Conservation (phyloP, 1,139 yeast genomes). For the Nakaseomyces nivariensis region DNA sequence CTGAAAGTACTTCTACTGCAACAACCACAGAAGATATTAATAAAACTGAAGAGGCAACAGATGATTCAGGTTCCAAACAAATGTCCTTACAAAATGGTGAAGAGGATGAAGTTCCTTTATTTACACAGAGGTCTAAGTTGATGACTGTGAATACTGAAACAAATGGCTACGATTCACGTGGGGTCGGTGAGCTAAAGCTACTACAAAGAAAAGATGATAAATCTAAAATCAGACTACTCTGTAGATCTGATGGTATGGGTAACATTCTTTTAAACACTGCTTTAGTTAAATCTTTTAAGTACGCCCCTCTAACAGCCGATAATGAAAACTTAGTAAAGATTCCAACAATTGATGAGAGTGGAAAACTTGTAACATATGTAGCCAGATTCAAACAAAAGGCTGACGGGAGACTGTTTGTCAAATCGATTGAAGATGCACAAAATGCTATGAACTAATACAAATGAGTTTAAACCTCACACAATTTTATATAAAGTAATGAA, state of each 20-base stretch:
- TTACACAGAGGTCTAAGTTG: conserved; percentile 62
- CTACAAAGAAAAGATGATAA: conserved; percentile 47
- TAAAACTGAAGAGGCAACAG: conserved; percentile 40
- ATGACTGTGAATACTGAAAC: conserved; percentile 48
- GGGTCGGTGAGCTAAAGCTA: conserved; percentile 75
- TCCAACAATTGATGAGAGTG: conserved; percentile 43
- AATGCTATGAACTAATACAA: conserved; percentile 16
- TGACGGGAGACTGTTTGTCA: conserved; percentile 58
- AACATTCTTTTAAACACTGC: conserved; percentile 65
- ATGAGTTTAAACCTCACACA: neutral
- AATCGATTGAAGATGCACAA: conserved; percentile 42
- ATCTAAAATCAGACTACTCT: conserved; percentile 56
- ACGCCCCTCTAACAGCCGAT: conserved; percentile 42
- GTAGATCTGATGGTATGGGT: conserved; percentile 85
- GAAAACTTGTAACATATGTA: conserved; percentile 48
- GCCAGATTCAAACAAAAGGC: conserved; percentile 60
- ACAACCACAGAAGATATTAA: conserved; percentile 32
- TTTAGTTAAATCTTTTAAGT: conserved; percentile 43
- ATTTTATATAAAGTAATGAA: conserved; percentile 3
- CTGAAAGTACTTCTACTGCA: conserved; percentile 11
- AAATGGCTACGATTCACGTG: conserved; percentile 47
- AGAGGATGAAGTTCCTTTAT: conserved; percentile 62
- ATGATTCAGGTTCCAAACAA: conserved; percentile 34
- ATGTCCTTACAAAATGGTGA: conserved; percentile 67
- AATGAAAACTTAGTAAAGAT: conserved; percentile 44